These are phyloP conservation scores for Oenanthe sinensis DNA, from an alignment of 129 eudicot species.

Conservation along the genomic window DNA sequence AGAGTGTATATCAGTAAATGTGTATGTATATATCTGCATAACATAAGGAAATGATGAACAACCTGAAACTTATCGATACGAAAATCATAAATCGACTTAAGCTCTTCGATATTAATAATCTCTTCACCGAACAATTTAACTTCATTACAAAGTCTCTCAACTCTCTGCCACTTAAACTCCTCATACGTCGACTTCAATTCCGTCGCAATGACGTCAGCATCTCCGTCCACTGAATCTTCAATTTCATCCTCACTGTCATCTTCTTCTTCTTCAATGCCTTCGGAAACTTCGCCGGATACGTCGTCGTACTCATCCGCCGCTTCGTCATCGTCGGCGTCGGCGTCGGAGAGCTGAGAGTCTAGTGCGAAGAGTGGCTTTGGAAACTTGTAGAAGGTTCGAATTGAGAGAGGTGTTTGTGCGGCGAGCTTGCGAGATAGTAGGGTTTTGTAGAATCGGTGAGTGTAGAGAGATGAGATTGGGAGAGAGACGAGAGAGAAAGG, in stretches of 20 bases:
- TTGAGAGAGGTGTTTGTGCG: conserved; percentile 9
- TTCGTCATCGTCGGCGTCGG: conserved; percentile 54
- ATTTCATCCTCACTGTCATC: conserved; percentile 36
- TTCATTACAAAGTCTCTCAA: conserved; percentile 63
- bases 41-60: background rate
- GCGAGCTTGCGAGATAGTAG: conserved; percentile 16
- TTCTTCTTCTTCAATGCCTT: conserved; percentile 23
- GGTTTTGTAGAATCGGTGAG: conserved; percentile 19
- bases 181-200: conserved; percentile 37
- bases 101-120: conserved; percentile 70
- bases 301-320: conserved; percentile 65
- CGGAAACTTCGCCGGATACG: conserved; percentile 26
- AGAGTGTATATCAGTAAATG: background rate
- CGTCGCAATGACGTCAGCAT: conserved; percentile 15
- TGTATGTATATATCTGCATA: background rate
- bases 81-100: conserved; percentile 71
- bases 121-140: conserved; percentile 77
- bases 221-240: conserved; percentile 25
- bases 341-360: conserved; percentile 49
- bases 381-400: conserved; percentile 30
- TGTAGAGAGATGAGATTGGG: conserved; percentile 12
- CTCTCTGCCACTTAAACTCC: conserved; percentile 77
- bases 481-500: conserved; percentile 28
- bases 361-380: conserved; percentile 33
- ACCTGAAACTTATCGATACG: conserved; percentile 95